Conservation (phyloP, 2,329 filamentous ascomycete species). For the Alternaria brassicae region DNA sequence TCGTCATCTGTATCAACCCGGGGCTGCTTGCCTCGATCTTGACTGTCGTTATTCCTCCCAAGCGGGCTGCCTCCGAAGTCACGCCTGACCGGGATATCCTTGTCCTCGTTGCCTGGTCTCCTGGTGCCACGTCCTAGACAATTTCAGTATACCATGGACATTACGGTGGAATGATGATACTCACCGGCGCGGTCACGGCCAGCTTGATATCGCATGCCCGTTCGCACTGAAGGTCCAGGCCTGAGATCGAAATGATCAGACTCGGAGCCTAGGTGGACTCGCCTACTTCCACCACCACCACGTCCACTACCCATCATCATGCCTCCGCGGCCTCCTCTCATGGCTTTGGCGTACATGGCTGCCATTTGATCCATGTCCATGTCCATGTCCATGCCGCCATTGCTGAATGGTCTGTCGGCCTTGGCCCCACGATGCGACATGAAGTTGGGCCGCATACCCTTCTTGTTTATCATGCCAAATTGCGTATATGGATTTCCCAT, state of each 20-base stretch:
- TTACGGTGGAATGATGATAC: not conserved
- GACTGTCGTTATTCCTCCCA: not conserved
- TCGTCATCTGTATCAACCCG: constrained; percentile 29
- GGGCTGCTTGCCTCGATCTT: constrained; percentile 17
- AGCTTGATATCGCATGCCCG: constrained; percentile 1
- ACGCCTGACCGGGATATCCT: constrained; percentile 7
- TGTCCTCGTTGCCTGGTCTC: not conserved
- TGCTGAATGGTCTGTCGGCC: not conserved
- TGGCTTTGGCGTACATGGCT: constrained; percentile 2
- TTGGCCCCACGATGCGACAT: constrained; percentile 7
- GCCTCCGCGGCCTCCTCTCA: constrained; percentile 7
- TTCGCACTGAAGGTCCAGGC: not conserved
- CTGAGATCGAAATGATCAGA: constrained; percentile 12
- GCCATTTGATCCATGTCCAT: constrained; percentile 6
- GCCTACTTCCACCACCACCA: constrained; percentile 5
- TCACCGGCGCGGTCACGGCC: constrained; percentile 5
- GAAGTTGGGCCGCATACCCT: constrained; percentile 9
- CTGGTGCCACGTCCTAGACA: constrained; percentile 1
- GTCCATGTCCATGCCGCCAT: not conserved
- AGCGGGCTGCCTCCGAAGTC: constrained; percentile 3
- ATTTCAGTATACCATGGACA: not conserved
- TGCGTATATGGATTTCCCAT: constrained; percentile 16
- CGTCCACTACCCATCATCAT: constrained; percentile 2
- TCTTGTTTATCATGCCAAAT: constrained; percentile 6
- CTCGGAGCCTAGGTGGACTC: not conserved